Conservation (phyloP, 768 basidiomycete species). For the Tubosaeta sp. region DNA sequence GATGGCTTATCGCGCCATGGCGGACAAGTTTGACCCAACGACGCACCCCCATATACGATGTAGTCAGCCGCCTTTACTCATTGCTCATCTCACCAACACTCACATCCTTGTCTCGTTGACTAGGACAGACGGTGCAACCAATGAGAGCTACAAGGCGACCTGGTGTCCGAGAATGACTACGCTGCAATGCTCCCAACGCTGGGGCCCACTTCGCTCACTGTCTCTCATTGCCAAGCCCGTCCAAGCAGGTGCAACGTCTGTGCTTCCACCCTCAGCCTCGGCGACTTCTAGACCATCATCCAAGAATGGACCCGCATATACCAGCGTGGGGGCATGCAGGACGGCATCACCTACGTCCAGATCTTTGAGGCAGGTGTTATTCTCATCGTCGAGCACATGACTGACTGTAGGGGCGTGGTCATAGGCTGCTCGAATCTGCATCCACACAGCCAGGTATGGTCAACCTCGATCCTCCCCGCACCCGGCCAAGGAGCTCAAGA, state of each 20-base stretch:
- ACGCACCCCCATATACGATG: slow-evolving; percentile 69
- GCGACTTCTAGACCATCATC: slow-evolving; percentile 63
- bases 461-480: slow-evolving; percentile 69
- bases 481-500: slow-evolving; percentile 61
- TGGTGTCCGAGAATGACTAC: slow-evolving; percentile 78
- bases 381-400: neutral
- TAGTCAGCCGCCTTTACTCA: slow-evolving; percentile 33
- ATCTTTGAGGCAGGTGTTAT: slow-evolving; percentile 70
- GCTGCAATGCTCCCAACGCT: slow-evolving; percentile 71
- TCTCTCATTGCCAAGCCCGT: slow-evolving; percentile 63
- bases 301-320: slow-evolving; percentile 73
- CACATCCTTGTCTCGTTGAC: slow-evolving; percentile 88
- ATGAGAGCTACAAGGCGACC: slow-evolving; percentile 62
- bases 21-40: slow-evolving; percentile 49
- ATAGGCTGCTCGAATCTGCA: slow-evolving; percentile 97
- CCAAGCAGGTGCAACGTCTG: slow-evolving; percentile 80
- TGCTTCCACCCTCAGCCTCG: slow-evolving; percentile 64
- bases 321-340: slow-evolving; percentile 49
- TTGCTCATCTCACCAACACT: slow-evolving; percentile 50
- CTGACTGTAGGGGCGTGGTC: slow-evolving; percentile 54
- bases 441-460: slow-evolving; percentile 91
- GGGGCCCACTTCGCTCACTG: slow-evolving; percentile 53
- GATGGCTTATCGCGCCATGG: no score
- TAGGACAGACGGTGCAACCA: slow-evolving; percentile 75
- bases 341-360: slow-evolving; percentile 78